Percentiles rank a stretch among this genome's conserved stretches.
Conservation (phyloP, 257 asterid genomes). For the Forsythia suspensa region DNA sequence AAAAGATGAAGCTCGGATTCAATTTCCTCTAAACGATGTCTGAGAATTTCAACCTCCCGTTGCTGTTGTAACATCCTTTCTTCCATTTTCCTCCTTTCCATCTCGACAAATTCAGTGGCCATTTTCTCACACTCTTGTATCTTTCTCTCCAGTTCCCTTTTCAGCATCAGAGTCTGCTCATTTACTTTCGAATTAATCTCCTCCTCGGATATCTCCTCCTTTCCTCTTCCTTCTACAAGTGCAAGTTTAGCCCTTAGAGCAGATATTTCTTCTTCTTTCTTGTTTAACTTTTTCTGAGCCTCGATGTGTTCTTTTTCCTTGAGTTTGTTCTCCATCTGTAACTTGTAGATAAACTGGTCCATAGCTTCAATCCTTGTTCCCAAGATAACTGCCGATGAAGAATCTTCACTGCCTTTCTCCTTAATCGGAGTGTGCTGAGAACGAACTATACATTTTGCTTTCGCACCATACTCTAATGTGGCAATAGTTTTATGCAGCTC, state of each 20-base stretch:
- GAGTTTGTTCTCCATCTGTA: conserved; percentile 74
- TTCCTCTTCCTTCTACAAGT: conserved; percentile 39
- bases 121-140: conserved; percentile 60
- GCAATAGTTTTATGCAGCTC: conserved; percentile 90
- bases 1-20: conserved; percentile 57
- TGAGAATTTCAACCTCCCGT: conserved; percentile 67
- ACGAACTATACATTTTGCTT: conserved; percentile 91
- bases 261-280: conserved; percentile 70
- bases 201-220: conserved; percentile 37
- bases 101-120: conserved; percentile 60
- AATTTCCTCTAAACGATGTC: conserved; percentile 71
- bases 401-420: conserved; percentile 73
- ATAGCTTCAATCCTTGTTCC: conserved; percentile 79
- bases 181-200: conserved; percentile 60
- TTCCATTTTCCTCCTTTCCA: conserved; percentile 82
- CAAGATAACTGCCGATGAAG: conserved; percentile 63
- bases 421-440: conserved; percentile 74
- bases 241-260: conserved; percentile 58
- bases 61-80: conserved; percentile 57
- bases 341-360: conserved; percentile 75
- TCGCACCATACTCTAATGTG: conserved; percentile 91
- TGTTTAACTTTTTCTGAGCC: conserved; percentile 59
- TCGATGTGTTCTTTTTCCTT: conserved; percentile 61
- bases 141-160: conserved; percentile 57
- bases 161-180: conserved; percentile 46